Evolutionary conservation across 768 basidiomycete genomes (phyloP).

Genomic region (Agaricus blazei): DNA sequence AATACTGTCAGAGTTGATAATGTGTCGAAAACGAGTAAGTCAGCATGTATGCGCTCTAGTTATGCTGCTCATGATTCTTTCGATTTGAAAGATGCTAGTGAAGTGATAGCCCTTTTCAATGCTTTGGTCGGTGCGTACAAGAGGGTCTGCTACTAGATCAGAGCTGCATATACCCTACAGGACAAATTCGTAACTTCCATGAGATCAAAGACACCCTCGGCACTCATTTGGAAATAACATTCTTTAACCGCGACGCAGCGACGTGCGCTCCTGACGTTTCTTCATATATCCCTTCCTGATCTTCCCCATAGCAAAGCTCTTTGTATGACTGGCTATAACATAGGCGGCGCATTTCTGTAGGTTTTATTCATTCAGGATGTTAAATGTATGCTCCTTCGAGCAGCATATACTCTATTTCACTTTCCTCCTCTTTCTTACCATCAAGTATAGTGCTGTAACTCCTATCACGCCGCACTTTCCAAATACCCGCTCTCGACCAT

Average conservation of each 20-base stretch:
- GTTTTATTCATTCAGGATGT: slow-evolving; percentile 17
- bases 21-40: slow-evolving; percentile 34
- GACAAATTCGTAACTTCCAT: slow-evolving; percentile 45
- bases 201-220: slow-evolving; percentile 33
- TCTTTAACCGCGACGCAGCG: slow-evolving; percentile 46
- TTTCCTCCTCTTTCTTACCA: slow-evolving; percentile 15
- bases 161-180: slow-evolving; percentile 22
- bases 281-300: slow-evolving; percentile 3
- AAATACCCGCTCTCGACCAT: slow-evolving; percentile 17
- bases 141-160: not conserved
- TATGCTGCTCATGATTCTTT: not conserved
- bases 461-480: slow-evolving; percentile 22
- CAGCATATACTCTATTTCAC: slow-evolving; percentile 1
- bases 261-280: slow-evolving; percentile 31
- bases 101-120: slow-evolving; percentile 53
- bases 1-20: slow-evolving; percentile 48
- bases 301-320: slow-evolving; percentile 49
- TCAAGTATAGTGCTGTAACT: slow-evolving; percentile 31
- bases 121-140: slow-evolving; percentile 46
- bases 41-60: not conserved
- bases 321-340: slow-evolving; percentile 58
- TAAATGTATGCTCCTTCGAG: not conserved
- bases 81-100: slow-evolving; percentile 24
- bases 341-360: slow-evolving; percentile 52
- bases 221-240: slow-evolving; percentile 46